Evolutionary conservation across 805 yeast species (phyloP).

Genomic region (Saccharomycopsis babjevae): DNA sequence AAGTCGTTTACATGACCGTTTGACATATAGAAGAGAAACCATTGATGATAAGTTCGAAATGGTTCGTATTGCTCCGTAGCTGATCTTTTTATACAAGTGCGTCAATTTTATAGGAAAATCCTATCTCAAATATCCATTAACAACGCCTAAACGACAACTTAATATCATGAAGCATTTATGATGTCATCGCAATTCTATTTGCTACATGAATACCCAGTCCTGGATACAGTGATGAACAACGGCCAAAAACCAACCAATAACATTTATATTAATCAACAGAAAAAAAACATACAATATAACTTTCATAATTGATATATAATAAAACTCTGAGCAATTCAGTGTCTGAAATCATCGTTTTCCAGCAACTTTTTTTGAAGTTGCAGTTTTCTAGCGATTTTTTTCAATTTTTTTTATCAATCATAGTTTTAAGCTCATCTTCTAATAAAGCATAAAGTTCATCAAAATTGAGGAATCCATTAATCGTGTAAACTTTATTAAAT

Average conservation of each 20-base stretch:
- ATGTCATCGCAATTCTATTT: no score
- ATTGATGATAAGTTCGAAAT: slow-evolving; percentile 49
- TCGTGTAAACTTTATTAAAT: slow-evolving; percentile 36
- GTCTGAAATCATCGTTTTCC: no score
- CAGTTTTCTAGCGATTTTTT: no score
- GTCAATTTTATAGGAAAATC: background rate
- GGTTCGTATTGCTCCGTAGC: slow-evolving; percentile 64
- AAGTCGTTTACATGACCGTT: slow-evolving; percentile 83
- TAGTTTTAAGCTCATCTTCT: slow-evolving; percentile 9
- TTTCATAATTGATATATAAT: background rate
- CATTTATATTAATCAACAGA: no score
- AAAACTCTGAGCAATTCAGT: background rate
- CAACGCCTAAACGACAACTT: no score
- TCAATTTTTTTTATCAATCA: slow-evolving; percentile 4
- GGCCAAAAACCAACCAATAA: no score
- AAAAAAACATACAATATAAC: background rate
- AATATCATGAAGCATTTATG: no score
- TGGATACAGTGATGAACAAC: no score
- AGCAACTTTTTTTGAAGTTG: no score
- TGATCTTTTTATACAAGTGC: background rate
- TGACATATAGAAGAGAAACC: slow-evolving; percentile 53
- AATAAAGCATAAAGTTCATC: slow-evolving; percentile 27
- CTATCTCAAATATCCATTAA: background rate
- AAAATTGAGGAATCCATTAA: slow-evolving; percentile 34
- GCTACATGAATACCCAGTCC: no score